phyloP scores from a whole-genome alignment of 768 basidiomycete species.

The Phylloporus arenicola region DNA sequence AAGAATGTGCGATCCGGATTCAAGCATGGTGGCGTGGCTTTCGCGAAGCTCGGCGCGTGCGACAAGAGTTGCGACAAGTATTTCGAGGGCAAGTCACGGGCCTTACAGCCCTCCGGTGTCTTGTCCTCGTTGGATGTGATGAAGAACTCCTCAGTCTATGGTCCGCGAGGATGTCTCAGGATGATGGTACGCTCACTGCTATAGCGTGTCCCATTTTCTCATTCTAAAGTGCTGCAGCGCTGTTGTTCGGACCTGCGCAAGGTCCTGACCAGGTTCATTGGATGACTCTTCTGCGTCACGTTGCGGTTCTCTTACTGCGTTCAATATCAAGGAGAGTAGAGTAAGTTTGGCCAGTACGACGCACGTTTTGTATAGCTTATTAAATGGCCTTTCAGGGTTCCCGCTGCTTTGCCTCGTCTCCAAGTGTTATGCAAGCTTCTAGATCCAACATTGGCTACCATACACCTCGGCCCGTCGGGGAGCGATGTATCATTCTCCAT shows the following conservation, averaged over 20 bases:
- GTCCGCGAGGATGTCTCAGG: slow-evolving; percentile 22
- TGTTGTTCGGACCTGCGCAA: slow-evolving; percentile 36
- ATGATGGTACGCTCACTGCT: slow-evolving; percentile 17
- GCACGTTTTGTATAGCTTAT: not conserved
- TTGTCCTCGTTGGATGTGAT: slow-evolving; percentile 53
- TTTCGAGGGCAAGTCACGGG: slow-evolving; percentile 52
- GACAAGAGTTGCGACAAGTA: slow-evolving; percentile 39
- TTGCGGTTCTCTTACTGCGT: slow-evolving; percentile 44
- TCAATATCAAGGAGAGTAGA: slow-evolving; percentile 45
- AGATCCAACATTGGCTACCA: slow-evolving; percentile 11
- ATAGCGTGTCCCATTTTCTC: not conserved
- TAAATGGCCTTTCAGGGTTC: slow-evolving; percentile 37
- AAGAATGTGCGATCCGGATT: slow-evolving; percentile 55
- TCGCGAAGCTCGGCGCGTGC: slow-evolving; percentile 36
- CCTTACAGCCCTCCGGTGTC: slow-evolving; percentile 55
- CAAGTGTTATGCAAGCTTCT: slow-evolving; percentile 47
- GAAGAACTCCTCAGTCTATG: slow-evolving; percentile 30
- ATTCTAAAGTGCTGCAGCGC: slow-evolving; percentile 25
- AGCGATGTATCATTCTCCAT: slow-evolving; percentile 30
- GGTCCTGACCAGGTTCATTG: slow-evolving; percentile 45
- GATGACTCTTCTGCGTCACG: slow-evolving; percentile 54
- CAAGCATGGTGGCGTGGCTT: slow-evolving; percentile 69
- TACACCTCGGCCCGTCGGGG: slow-evolving; percentile 27
- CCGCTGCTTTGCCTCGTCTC: slow-evolving; percentile 43
- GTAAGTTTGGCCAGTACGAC: slow-evolving; percentile 35